Conservation (phyloP, 2,329 filamentous ascomycete species). For the Claviceps purpurea region DNA sequence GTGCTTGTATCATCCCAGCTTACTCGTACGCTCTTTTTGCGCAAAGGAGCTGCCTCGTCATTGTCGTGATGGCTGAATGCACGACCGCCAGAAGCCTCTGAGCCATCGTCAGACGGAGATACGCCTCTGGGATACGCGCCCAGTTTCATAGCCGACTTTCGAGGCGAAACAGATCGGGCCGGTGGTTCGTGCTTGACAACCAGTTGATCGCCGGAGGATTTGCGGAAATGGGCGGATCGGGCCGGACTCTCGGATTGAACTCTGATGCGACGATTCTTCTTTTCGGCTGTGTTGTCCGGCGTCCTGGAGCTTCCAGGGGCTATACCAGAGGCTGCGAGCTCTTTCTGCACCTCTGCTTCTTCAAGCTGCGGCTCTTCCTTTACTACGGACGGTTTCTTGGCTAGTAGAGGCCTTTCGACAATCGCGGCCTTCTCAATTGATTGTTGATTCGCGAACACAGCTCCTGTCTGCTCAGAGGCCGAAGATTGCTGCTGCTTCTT, state of each 20-base stretch:
- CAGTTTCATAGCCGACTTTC: constrained; percentile 64
- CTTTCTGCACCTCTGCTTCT: constrained; percentile 16
- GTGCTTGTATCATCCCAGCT: constrained; percentile 65
- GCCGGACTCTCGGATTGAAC: constrained; percentile 47
- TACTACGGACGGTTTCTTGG: constrained; percentile 30
- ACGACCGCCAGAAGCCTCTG: constrained; percentile 26
- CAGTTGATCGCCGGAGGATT: constrained; percentile 35
- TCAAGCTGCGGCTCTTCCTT: constrained; percentile 31
- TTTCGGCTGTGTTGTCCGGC: constrained; percentile 4
- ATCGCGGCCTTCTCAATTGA: not conserved
- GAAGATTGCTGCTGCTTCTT: constrained; percentile 4
- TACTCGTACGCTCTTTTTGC: constrained; percentile 56
- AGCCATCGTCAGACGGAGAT: constrained; percentile 36
- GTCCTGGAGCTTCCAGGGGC: constrained; percentile 11
- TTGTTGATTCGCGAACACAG: not conserved
- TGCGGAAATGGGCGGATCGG: constrained; percentile 53
- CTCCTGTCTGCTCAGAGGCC: not conserved
- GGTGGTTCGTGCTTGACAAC: constrained; percentile 55
- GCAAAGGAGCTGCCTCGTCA: constrained; percentile 25
- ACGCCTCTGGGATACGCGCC: constrained; percentile 37
- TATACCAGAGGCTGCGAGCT: constrained; percentile 17
- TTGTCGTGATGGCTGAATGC: constrained; percentile 12
- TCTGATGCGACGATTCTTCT: constrained; percentile 16
- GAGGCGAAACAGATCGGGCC: constrained; percentile 57
- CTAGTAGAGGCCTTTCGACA: constrained; percentile 5